phyloP scores from a whole-genome alignment of 2,329 filamentous ascomycete genomes.

The Microcyclospora tardicrescens region DNA sequence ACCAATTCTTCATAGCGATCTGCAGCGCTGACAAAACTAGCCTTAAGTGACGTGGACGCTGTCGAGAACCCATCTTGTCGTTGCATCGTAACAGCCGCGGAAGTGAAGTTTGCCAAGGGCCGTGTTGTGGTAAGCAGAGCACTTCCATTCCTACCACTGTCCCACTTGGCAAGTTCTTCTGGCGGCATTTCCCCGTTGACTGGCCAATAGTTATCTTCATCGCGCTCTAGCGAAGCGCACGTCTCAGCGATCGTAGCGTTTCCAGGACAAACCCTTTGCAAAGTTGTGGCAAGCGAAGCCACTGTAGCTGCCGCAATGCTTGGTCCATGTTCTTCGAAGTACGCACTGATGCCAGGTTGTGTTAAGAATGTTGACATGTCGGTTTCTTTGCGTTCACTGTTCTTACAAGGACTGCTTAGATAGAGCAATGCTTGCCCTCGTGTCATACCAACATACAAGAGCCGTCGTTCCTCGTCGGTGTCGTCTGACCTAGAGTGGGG shows the following conservation, averaged over 20 bases:
- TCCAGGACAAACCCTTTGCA: slow-evolving; percentile 49
- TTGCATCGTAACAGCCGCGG: slow-evolving; percentile 12
- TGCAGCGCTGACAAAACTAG: slow-evolving; percentile 26
- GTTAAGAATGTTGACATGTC: slow-evolving; percentile 62
- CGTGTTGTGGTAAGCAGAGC: slow-evolving; percentile 8
- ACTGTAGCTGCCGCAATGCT: slow-evolving; percentile 52
- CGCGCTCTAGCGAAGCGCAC: slow-evolving; percentile 36
- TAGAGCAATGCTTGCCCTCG: slow-evolving; percentile 77
- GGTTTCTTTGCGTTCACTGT: slow-evolving; percentile 48
- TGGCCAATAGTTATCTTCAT: slow-evolving; percentile 58
- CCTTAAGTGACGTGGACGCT: slow-evolving; percentile 14
- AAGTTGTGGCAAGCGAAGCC: slow-evolving; percentile 55
- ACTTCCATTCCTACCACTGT: slow-evolving; percentile 12
- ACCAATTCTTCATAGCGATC: slow-evolving; percentile 27
- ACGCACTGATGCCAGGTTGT: slow-evolving; percentile 36
- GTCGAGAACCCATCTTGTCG: slow-evolving; percentile 17
- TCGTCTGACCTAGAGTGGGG: slow-evolving; percentile 81
- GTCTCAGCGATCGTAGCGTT: slow-evolving; percentile 41
- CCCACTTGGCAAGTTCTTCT: slow-evolving; percentile 26
- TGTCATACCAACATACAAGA: slow-evolving; percentile 96
- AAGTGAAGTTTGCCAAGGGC: slow-evolving; percentile 4
- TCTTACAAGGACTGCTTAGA: slow-evolving; percentile 63
- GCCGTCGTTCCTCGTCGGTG: slow-evolving; percentile 68
- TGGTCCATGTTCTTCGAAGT: slow-evolving; percentile 53
- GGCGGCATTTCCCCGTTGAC: slow-evolving; percentile 42